A percentile compares a stretch with the other conserved stretches of the same genome.
phyloP scores from a whole-genome alignment of 768 basidiomycete species.

The Xanthoconium purpureum region DNA sequence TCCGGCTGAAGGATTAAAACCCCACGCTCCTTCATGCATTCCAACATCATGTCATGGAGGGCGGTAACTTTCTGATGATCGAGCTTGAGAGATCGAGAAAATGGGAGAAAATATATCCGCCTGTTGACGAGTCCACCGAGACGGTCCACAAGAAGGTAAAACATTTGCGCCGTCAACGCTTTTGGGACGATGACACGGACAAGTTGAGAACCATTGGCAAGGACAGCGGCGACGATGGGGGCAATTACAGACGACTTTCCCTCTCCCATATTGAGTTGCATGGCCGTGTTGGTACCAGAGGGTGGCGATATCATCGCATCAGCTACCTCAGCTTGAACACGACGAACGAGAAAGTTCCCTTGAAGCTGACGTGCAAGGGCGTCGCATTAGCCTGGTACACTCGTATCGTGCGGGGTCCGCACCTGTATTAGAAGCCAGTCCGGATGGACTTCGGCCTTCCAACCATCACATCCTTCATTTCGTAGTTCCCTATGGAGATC shows the following conservation, averaged over 20 bases:
- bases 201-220: constrained; percentile 12
- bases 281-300: constrained; percentile 34
- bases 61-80: constrained; percentile 9
- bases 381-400: no score
- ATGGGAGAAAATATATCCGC: constrained; percentile 47
- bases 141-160: constrained; percentile 42
- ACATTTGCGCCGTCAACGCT: constrained; percentile 43
- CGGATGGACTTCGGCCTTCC: constrained; percentile 20
- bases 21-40: constrained; percentile 40
- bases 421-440: constrained; percentile 51
- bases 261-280: constrained; percentile 60
- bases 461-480: constrained; percentile 24
- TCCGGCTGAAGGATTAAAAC: constrained; percentile 51
- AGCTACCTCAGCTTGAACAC: constrained; percentile 41
- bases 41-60: constrained; percentile 34
- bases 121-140: constrained; percentile 45
- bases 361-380: constrained; percentile 36
- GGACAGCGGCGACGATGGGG: no score
- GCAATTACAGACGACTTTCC: no score
- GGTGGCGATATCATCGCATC: constrained; percentile 45
- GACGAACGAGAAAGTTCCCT: constrained; percentile 40
- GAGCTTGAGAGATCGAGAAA: constrained; percentile 40
- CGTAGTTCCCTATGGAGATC: constrained; percentile 31
- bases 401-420: not conserved
- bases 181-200: constrained; percentile 40